Conservation (phyloP, 306 rosid genomes). For the Quercus engelmannii region DNA sequence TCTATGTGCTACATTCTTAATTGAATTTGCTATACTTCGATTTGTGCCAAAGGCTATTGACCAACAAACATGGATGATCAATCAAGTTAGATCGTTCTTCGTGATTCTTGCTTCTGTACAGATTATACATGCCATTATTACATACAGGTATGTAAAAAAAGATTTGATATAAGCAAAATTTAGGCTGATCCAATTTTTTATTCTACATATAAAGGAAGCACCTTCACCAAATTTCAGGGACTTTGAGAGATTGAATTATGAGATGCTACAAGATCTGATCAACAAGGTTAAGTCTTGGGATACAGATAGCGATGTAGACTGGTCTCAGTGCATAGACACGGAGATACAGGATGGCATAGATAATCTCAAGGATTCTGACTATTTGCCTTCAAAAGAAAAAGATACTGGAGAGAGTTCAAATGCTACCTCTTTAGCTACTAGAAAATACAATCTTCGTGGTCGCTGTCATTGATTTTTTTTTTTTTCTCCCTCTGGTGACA, state of each 20-base stretch:
- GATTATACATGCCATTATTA: slow-evolving; percentile 60
- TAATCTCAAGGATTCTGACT: slow-evolving; percentile 63
- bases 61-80: slow-evolving; percentile 54
- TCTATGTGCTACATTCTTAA: slow-evolving; percentile 45
- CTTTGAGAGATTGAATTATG: slow-evolving; percentile 61
- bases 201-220: not conserved
- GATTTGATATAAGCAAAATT: not conserved
- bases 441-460: slow-evolving; percentile 52
- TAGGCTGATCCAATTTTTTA: not conserved
- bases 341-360: slow-evolving; percentile 62
- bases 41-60: slow-evolving; percentile 28
- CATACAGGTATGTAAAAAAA: slow-evolving; percentile 47
- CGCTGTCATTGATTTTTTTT: slow-evolving; percentile 6
- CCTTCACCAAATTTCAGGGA: slow-evolving; percentile 41
- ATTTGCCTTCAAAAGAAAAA: slow-evolving; percentile 37
- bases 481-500: not conserved
- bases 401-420: slow-evolving; percentile 40
- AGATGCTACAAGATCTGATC: slow-evolving; percentile 38
- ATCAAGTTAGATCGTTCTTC: slow-evolving; percentile 35
- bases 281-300: slow-evolving; percentile 49
- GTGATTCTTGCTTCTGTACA: slow-evolving; percentile 34
- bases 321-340: slow-evolving; percentile 55
- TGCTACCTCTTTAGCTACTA: slow-evolving; percentile 21
- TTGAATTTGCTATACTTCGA: slow-evolving; percentile 52
- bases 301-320: slow-evolving; percentile 36